Base-by-base conservation (phyloP, 331 rosid species). In the Malus hybrid region DNA sequence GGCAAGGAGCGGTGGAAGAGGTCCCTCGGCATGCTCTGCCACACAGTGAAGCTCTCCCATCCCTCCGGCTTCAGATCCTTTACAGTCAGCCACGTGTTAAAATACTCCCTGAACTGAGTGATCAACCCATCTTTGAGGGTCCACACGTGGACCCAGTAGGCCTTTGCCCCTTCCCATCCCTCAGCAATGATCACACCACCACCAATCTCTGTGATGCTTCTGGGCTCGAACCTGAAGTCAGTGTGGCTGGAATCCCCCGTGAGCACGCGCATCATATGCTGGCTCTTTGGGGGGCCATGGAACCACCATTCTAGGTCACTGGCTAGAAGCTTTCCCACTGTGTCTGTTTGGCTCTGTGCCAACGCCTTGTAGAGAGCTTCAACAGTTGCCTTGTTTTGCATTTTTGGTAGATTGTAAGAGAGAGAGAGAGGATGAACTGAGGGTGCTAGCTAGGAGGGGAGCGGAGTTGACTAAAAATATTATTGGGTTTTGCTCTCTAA, bases 141-240 rank as follows among this genome's bases (percentile, higher is more conserved):
- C 98, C 98, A 93, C 11, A 93, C 96, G 14, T 93, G 97, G 28
- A 91, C 96, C 98, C 98, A 93, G 39, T 91, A 93, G 1, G 88
- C 92, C 63, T 88, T 76, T 4, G 87, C 86, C 0, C 97, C 98
- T 63, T 93, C 97, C 98, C 98, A 91, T 0, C 97, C 98, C 67
- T 93, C 97, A 2, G 84, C 82, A 53, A 93, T 39, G 46, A 39
- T 82, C 22, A 89, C 94, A 29, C 79, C 75, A 60, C 72, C 94
- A 0, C 87, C 87, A 1, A 93, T 70, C 20, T 86, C 91, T 0
- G 90, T 80, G 1, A 78, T 39, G 70, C 88, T 78, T 34, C 94
- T 82, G 12, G 97, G 97, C 87, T 93, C 90, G 48, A 93, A 91
- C 75, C 71, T 62, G 83, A 93, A 93, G 46, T 76, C 92, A 1